Percentiles rank a stretch among this genome's conserved stretches.
phyloP scores from a whole-genome alignment of 257 asterid species.

The Scutellaria baicalensis region DNA sequence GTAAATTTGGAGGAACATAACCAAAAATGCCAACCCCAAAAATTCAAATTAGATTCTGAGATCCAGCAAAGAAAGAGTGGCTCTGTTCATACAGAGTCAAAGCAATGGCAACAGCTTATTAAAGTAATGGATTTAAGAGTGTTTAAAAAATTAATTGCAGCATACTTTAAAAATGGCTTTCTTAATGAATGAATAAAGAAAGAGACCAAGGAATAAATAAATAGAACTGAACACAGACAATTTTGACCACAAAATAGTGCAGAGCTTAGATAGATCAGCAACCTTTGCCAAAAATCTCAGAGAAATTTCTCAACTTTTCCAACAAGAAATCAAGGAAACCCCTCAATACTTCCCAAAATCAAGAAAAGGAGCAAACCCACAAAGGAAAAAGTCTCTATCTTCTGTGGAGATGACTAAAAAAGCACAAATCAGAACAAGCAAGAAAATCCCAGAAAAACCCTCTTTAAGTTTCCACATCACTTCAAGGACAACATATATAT shows the following conservation, averaged over 20 bases:
- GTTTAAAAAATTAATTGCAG: background rate
- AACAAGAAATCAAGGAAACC: background rate
- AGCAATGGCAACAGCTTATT: background rate
- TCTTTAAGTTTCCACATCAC: too few species aligned
- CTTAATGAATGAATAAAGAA: background rate
- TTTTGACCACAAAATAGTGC: background rate
- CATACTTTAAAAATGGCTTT: background rate
- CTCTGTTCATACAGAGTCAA: slow-evolving; percentile 3
- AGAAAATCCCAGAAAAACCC: slow-evolving; percentile 3
- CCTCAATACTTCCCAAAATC: background rate
- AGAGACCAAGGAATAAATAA: slow-evolving; percentile 5
- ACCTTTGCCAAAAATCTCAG: background rate
- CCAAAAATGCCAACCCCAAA: background rate
- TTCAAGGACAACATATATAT: too few species aligned
- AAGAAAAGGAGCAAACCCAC: background rate
- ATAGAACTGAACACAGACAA: background rate
- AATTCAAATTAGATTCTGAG: background rate
- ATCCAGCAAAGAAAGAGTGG: background rate
- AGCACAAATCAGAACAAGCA: background rate
- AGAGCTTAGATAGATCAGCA: background rate
- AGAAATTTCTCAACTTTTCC: slow-evolving; percentile 3
- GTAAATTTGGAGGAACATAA: background rate
- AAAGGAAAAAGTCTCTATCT: background rate
- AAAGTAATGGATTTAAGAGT: background rate
- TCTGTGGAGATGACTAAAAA: background rate